These are phyloP conservation scores for Sergeia podlipaevii DNA, from an alignment of 208 protist species.

Conservation along the genomic window DNA sequence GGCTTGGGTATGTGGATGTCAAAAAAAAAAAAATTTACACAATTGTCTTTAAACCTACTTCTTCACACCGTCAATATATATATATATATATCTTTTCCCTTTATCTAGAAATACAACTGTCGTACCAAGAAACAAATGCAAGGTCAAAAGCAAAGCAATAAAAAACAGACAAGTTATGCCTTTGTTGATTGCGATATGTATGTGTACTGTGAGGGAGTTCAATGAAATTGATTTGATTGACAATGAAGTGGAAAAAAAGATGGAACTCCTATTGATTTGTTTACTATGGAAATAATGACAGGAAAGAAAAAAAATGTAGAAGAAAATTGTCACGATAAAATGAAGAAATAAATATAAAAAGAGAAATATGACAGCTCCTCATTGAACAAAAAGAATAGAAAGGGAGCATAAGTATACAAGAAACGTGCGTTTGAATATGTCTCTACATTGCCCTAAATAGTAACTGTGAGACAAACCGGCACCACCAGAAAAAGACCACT, in stretches of 20 bases:
- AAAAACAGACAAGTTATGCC: slow-evolving; percentile 2
- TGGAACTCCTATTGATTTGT: background rate
- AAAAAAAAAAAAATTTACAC: slow-evolving; percentile 12
- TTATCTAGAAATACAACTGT: background rate
- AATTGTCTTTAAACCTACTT: too few relatives aligned
- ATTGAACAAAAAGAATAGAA: slow-evolving; percentile 1
- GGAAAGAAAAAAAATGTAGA: slow-evolving; percentile 5
- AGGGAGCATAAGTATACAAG: too few relatives aligned
- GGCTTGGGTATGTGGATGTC: background rate
- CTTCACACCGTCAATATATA: too few relatives aligned
- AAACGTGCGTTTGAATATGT: too few relatives aligned
- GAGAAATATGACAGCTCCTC: background rate
- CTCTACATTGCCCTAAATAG: too few relatives aligned
- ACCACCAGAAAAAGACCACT: too few relatives aligned
- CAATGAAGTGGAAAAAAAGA: background rate
- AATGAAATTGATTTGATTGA: too few relatives aligned
- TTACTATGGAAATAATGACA: slow-evolving; percentile 8
- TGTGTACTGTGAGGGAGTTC: slow-evolving; percentile 7
- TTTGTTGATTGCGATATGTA: background rate
- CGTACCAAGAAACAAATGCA: background rate
- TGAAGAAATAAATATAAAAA: slow-evolving; percentile 9
- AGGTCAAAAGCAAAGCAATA: background rate
- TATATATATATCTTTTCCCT: too few relatives aligned
- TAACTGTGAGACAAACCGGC: too few relatives aligned
- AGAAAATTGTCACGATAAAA: slow-evolving; percentile 5